Conservation (phyloP, 2,329 filamentous ascomycete genomes). For the Penicillium sp. region DNA sequence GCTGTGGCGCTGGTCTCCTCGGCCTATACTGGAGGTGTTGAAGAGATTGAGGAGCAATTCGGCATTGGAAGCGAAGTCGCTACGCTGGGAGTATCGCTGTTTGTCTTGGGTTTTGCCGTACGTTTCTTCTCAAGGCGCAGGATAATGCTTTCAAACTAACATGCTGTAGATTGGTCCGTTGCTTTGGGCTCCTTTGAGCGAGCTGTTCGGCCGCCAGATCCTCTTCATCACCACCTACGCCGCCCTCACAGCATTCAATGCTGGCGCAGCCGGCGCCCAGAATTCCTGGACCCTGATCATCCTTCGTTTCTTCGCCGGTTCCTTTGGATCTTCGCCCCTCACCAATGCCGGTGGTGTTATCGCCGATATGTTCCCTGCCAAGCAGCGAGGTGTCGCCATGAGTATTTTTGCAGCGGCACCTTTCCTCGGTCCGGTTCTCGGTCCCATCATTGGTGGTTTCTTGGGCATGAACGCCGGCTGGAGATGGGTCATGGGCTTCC, state of each 20-base stretch:
- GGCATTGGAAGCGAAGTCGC: slow-evolving; percentile 50
- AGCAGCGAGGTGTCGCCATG: slow-evolving; percentile 53
- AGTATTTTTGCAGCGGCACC: slow-evolving; percentile 63
- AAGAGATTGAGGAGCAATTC: slow-evolving; percentile 53
- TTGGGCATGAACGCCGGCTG: slow-evolving; percentile 28
- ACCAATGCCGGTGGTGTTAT: slow-evolving; percentile 45
- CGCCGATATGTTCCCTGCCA: slow-evolving; percentile 54
- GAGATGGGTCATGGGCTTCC: slow-evolving; percentile 31
- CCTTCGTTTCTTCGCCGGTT: slow-evolving; percentile 60
- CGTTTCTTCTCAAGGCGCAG: neutral
- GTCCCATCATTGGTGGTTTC: slow-evolving; percentile 30
- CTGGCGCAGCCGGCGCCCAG: slow-evolving; percentile 52
- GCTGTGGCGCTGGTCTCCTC: slow-evolving; percentile 66
- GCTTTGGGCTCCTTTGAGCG: slow-evolving; percentile 62
- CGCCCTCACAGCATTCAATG: slow-evolving; percentile 56
- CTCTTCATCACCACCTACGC: slow-evolving; percentile 52
- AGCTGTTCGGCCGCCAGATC: slow-evolving; percentile 58
- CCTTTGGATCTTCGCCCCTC: slow-evolving; percentile 56
- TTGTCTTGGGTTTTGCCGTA: slow-evolving; percentile 56
- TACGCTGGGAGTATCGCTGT: slow-evolving; percentile 61
- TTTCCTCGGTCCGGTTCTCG: slow-evolving; percentile 49
- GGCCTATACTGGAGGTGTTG: slow-evolving; percentile 41
- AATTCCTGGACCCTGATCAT: slow-evolving; percentile 57
- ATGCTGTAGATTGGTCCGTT: slow-evolving; percentile 53
- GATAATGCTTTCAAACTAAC: neutral